phyloP scores from a whole-genome alignment of 352 stramenopile genomes.

The Globisporangium abappressorium region DNA sequence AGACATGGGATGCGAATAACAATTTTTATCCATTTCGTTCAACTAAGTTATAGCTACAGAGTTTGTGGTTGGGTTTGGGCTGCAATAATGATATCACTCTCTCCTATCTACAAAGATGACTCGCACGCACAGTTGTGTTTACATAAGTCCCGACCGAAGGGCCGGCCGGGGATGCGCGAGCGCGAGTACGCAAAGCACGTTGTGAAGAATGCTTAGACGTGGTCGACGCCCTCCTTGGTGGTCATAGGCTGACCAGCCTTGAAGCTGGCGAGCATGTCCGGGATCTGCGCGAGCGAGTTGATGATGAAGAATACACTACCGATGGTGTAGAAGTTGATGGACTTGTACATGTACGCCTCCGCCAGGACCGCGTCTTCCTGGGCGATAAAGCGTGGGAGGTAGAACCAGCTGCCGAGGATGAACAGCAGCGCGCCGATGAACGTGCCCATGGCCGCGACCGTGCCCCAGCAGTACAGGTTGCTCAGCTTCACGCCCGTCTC shows the following conservation, averaged over 20 bases:
- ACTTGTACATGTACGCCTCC: slow-evolving; percentile 70
- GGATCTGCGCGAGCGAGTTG: slow-evolving; percentile 55
- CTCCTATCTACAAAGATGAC: slow-evolving; percentile 8
- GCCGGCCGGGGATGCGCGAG: too few species aligned
- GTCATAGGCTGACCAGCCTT: slow-evolving; percentile 24
- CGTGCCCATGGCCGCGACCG: slow-evolving; percentile 42
- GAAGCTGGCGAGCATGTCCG: slow-evolving; percentile 46
- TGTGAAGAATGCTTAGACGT: slow-evolving; percentile 15
- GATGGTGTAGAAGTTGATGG: slow-evolving; percentile 70
- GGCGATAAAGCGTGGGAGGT: slow-evolving; percentile 73
- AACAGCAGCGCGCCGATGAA: slow-evolving; percentile 69
- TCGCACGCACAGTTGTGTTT: neutral
- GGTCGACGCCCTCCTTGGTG: slow-evolving; percentile 28
- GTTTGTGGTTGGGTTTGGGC: neutral
- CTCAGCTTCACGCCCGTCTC: slow-evolving; percentile 44
- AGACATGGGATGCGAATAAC: neutral
- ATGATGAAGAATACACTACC: slow-evolving; percentile 81
- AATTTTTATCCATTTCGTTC: neutral
- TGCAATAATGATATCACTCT: slow-evolving; percentile 13
- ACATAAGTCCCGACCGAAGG: neutral
- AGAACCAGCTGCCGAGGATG: slow-evolving; percentile 79
- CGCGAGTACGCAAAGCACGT: neutral
- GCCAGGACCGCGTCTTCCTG: slow-evolving; percentile 40
- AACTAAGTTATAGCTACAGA: slow-evolving; percentile 10
- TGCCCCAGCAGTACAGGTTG: slow-evolving; percentile 58